These are phyloP conservation scores for Cyclotella atomus DNA, from an alignment of 108 stramenopile species.

Conservation along the genomic window DNA sequence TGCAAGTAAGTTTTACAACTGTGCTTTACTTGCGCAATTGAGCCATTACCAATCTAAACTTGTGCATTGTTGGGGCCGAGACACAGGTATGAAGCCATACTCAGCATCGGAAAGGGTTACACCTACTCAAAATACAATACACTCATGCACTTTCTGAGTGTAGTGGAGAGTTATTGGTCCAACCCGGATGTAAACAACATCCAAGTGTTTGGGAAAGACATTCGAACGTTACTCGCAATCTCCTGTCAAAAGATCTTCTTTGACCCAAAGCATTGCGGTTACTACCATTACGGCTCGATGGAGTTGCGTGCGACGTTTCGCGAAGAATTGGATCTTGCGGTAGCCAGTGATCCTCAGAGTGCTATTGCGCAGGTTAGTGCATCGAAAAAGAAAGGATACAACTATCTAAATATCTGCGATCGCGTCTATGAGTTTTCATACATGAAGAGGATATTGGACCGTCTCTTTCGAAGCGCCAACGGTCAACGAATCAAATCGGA, in stretches of 20 bases:
- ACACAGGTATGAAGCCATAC: conserved; percentile 36
- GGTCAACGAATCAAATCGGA: conserved; percentile 49
- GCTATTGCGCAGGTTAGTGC: conserved; percentile 38
- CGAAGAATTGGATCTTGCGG: conserved; percentile 52
- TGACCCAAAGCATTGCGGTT: conserved; percentile 45
- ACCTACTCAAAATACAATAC: conserved; percentile 65
- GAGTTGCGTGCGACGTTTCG: conserved; percentile 39
- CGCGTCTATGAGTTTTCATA: conserved; percentile 58
- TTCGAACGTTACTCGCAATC: conserved; percentile 47
- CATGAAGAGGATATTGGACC: conserved; percentile 40
- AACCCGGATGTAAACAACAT: conserved; percentile 61
- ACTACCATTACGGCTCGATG: conserved; percentile 58
- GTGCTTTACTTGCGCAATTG: no score
- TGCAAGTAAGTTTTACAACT: conserved; percentile 4
- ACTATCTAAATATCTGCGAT: conserved; percentile 35
- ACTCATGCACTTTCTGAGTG: conserved; percentile 61
- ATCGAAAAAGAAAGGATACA: conserved; percentile 15
- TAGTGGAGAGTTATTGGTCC: conserved; percentile 48
- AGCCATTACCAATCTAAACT: no score
- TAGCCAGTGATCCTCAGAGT: conserved; percentile 29
- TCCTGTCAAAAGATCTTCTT: conserved; percentile 62
- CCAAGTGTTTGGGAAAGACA: conserved; percentile 58
- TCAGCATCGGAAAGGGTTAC: conserved; percentile 52
- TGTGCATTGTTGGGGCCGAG: no score
- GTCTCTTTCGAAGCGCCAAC: conserved; percentile 35